Evolutionary conservation across 1,284 basidiomycete species (phyloP), one percentile per base, ranked within the genome.

Genomic region (Cryptococcus floricola): DNA sequence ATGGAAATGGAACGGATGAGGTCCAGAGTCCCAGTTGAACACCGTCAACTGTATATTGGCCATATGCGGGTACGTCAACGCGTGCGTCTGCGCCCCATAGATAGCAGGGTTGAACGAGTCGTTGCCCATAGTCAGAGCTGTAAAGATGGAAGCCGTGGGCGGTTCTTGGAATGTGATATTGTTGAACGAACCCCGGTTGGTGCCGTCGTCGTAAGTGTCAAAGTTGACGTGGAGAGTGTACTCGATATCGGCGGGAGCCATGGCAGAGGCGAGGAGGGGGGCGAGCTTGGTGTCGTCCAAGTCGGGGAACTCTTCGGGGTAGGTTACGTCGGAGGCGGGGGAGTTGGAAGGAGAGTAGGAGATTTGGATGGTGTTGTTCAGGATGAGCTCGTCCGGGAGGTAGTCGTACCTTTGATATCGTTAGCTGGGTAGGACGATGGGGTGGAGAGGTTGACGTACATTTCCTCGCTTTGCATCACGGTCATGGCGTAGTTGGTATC

Each of bases 401-500:
- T 67, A 79, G 73, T 95, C 92, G 75, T 94, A 95, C 91, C 93
- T 93, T 42, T 18, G 16, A 12, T 14, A 42, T n/a, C 41, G 19
- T 42, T n/a, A 42, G 16, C 6, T 23, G 16, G 16, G 41, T 14
- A 9, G 19, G 41, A 14, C 12, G 13, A 19, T 10, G 9, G 6
- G 31, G 31, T 34, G 31, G n/a, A n/a, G 16, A 39, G 23, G 23
- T 23, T 23, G 38, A 70, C 78, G 58, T 63, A 80, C 81, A 80
- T 81, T 61, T 78, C 78, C 13, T 69, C 64, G 58, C 92, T 89
- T 83, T 97, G 90, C 80, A 91, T 89, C 25, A 89, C 87, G 70
- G 93, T 91, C 60, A 98, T 84, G 44, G 83, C 85, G 85, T 87
- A 98, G 80, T 97, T 96, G 19, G 82, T 77, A 14, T 79, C 79